phyloP scores from a whole-genome alignment of 106 monocot genomes.

The Acorus calamus region DNA sequence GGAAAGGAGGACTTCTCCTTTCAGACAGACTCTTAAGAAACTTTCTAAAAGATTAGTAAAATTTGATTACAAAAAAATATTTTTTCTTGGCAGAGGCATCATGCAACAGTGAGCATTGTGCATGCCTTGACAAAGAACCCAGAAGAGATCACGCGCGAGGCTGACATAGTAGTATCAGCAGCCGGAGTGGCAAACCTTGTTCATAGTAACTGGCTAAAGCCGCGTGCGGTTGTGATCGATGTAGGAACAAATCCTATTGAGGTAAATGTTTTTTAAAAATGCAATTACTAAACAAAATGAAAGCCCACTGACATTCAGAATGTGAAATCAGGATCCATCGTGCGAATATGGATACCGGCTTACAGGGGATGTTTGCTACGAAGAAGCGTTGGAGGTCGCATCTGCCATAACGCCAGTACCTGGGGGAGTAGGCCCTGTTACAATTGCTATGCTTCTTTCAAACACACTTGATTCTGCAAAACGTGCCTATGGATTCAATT shows the following conservation, averaged over 20 bases:
- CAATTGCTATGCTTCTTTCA: conserved; percentile 83
- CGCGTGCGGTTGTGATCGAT: conserved; percentile 76
- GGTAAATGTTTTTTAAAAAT: conserved; percentile 21
- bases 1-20: too few relatives aligned
- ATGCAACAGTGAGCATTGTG: conserved; percentile 82
- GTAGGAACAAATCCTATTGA: conserved; percentile 88
- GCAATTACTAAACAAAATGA: conserved; percentile 1
- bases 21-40: too few relatives aligned
- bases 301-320: not conserved
- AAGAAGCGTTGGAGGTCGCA: conserved; percentile 72
- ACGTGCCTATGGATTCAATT: conserved; percentile 22
- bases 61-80: too few relatives aligned
- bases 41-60: too few relatives aligned
- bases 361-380: conserved; percentile 80
- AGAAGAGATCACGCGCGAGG: conserved; percentile 58
- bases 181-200: conserved; percentile 83
- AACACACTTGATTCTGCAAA: conserved; percentile 76
- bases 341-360: conserved; percentile 70
- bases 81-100: conserved; percentile 55
- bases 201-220: conserved; percentile 70
- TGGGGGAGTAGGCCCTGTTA: conserved; percentile 90
- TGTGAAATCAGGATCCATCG: conserved; percentile 39
- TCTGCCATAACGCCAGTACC: conserved; percentile 91
- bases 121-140: conserved; percentile 82
- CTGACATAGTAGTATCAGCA: conserved; percentile 88